Evolutionary conservation across 495 filamentous ascomycete genomes (phyloP).

Genomic region (Penicillium dipodomyicola): DNA sequence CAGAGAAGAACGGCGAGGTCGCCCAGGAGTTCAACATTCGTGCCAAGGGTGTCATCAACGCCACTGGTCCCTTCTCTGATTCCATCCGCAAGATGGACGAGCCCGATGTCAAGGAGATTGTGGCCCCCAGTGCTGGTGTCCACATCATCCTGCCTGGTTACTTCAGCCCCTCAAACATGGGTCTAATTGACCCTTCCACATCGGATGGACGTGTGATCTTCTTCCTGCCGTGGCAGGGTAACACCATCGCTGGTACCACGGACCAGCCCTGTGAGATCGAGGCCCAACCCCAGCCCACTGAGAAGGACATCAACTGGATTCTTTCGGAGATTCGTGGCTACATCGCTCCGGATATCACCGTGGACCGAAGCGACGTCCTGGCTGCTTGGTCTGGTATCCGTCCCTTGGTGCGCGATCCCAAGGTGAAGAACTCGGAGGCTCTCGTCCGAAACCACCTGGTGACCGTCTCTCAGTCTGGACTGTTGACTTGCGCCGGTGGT

Average conservation of each 20-base stretch:
- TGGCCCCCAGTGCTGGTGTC: slow-evolving; percentile 89
- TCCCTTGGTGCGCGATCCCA: slow-evolving; percentile 90
- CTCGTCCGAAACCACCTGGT: slow-evolving; percentile 95
- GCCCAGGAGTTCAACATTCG: slow-evolving; percentile 67
- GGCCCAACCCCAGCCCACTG: slow-evolving; percentile 80
- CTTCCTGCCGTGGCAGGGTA: slow-evolving; percentile 99
- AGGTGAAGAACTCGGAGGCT: slow-evolving; percentile 88
- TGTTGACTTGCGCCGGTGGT: slow-evolving; percentile 92
- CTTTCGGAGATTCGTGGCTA: slow-evolving; percentile 86
- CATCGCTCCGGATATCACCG: slow-evolving; percentile 87
- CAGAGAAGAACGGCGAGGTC: slow-evolving; percentile 53
- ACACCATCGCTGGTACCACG: slow-evolving; percentile 97
- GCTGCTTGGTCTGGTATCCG: slow-evolving; percentile 96
- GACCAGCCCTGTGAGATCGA: slow-evolving; percentile 81
- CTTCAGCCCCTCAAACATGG: slow-evolving; percentile 94
- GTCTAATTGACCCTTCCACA: slow-evolving; percentile 89
- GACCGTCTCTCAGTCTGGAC: slow-evolving; percentile 78
- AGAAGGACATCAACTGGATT: slow-evolving; percentile 97
- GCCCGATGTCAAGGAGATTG: slow-evolving; percentile 73
- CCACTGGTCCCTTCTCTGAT: slow-evolving; percentile 94
- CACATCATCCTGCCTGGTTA: slow-evolving; percentile 95
- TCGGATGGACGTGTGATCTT: slow-evolving; percentile 98
- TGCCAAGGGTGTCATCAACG: slow-evolving; percentile 93
- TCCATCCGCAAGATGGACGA: slow-evolving; percentile 89
- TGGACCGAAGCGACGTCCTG: slow-evolving; percentile 90